Conservation (phyloP, 1,284 basidiomycete genomes). For the Pholiota adiposa region DNA sequence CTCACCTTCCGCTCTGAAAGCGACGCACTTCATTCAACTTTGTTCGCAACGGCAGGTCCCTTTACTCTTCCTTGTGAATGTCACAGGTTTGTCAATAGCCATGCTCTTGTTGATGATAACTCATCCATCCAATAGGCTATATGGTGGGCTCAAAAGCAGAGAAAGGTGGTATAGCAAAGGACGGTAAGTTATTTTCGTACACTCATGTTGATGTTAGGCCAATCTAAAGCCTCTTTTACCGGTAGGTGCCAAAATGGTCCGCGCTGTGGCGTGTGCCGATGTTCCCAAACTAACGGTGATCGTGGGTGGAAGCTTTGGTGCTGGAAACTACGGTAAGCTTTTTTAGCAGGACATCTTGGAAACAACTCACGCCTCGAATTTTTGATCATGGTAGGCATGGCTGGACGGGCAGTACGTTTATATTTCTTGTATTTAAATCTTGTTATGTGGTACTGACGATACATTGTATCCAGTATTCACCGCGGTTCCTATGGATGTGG, state of each 20-base stretch:
- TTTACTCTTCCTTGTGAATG: constrained; percentile 92
- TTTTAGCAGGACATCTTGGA: constrained; percentile 1
- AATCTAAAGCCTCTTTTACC: background rate
- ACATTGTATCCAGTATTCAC: constrained; percentile 69
- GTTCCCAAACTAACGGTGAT: constrained; percentile 95
- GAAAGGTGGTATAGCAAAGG: constrained; percentile 94
- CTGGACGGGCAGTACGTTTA: constrained; percentile 77
- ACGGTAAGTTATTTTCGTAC: constrained; percentile 55
- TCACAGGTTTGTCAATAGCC: constrained; percentile 59
- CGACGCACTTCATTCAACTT: constrained; percentile 93
- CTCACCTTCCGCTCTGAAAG: constrained; percentile 92
- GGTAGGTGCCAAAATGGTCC: constrained; percentile 88
- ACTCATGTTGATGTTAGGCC: background rate
- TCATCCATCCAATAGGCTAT: constrained; percentile 56
- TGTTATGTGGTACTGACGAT: constrained; percentile 12
- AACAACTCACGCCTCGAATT: background rate
- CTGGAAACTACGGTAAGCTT: constrained; percentile 87
- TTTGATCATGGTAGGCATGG: constrained; percentile 65
- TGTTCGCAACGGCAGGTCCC: constrained; percentile 93
- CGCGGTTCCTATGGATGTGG: constrained; percentile 98
- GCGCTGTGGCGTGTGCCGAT: constrained; percentile 92
- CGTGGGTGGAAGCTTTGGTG: constrained; percentile 94
- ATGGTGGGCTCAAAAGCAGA: constrained; percentile 97
- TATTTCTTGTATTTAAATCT: constrained; percentile 10
- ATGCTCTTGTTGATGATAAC: background rate